These are phyloP conservation scores for Sequoiadendron giganteum DNA, from an alignment of 75 land plant genomes.

Conservation along the genomic window DNA sequence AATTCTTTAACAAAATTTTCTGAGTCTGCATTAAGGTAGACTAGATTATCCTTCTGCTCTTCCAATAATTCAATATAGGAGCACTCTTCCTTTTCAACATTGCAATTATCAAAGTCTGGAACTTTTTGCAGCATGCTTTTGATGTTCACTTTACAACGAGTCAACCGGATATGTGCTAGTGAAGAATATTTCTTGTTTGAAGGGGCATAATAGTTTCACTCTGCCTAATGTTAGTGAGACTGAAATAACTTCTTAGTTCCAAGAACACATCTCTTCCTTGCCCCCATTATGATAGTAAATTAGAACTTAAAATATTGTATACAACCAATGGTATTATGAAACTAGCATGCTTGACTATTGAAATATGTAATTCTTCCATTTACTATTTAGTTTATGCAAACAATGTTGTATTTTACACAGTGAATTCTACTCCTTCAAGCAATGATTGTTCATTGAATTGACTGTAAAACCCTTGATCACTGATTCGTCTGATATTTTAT, in stretches of 20 bases:
- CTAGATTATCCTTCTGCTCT: constrained; percentile 71
- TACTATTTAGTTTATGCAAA: no score
- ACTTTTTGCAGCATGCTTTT: constrained; percentile 49
- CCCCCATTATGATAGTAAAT: not conserved
- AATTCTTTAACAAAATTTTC: constrained; percentile 69
- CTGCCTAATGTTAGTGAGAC: no score
- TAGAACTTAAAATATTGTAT: not conserved
- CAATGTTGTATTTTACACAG: no score
- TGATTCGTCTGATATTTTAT: no score
- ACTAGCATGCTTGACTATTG: no score
- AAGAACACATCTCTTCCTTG: not conserved
- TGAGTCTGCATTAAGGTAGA: constrained; percentile 94
- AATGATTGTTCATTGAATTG: no score
- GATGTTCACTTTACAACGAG: constrained; percentile 77
- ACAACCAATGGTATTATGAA: no score
- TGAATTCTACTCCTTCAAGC: no score
- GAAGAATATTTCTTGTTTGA: constrained; percentile 61
- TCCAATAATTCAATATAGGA: constrained; percentile 80
- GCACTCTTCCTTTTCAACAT: constrained; percentile 65
- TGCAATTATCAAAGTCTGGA: constrained; percentile 86
- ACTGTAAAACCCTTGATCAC: no score
- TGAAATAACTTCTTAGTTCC: no score
- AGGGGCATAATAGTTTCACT: not conserved
- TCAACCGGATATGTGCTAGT: constrained; percentile 81
- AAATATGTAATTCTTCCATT: no score